Percentiles rank a stretch among this genome's conserved stretches.
These are phyloP conservation scores for Apiotrichum veenhuisii DNA, from an alignment of 1,284 basidiomycete species.

Conservation along the genomic window DNA sequence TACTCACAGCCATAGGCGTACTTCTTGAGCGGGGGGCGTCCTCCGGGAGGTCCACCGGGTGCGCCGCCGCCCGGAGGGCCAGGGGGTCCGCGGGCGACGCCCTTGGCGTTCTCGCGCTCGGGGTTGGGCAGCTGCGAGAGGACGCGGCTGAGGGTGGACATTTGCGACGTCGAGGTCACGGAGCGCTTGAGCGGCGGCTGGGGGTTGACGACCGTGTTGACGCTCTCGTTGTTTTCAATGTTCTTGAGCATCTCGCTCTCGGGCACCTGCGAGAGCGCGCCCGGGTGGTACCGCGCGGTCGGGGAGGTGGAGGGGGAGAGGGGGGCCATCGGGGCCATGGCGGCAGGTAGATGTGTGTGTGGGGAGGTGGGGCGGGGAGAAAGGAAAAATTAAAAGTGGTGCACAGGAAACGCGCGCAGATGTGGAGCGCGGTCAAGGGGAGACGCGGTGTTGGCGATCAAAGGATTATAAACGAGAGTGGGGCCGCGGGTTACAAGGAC, in stretches of 20 bases:
- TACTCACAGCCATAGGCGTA: constrained; percentile 25
- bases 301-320: not conserved
- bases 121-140: constrained; percentile 5
- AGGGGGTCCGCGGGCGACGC: not conserved
- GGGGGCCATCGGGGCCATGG: not conserved
- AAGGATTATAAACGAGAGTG: no score
- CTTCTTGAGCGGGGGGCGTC: constrained; percentile 15
- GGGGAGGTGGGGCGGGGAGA: no score
- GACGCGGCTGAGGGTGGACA: not conserved
- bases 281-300: not conserved
- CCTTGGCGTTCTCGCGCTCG: constrained; percentile 3
- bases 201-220: not conserved
- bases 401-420: no score
- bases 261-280: not conserved
- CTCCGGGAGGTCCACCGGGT: not conserved
- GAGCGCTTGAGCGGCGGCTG: not conserved
- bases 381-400: no score
- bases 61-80: not conserved
- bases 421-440: no score
- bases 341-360: not conserved
- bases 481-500: no score
- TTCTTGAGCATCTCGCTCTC: not conserved
- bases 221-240: not conserved
- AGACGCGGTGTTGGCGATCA: not conserved
- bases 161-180: not conserved